Evolutionary conservation across 1,139 yeast species (phyloP), one percentile per base, ranked within the genome.

Genomic region (Sugiyamaella xylanicola): DNA sequence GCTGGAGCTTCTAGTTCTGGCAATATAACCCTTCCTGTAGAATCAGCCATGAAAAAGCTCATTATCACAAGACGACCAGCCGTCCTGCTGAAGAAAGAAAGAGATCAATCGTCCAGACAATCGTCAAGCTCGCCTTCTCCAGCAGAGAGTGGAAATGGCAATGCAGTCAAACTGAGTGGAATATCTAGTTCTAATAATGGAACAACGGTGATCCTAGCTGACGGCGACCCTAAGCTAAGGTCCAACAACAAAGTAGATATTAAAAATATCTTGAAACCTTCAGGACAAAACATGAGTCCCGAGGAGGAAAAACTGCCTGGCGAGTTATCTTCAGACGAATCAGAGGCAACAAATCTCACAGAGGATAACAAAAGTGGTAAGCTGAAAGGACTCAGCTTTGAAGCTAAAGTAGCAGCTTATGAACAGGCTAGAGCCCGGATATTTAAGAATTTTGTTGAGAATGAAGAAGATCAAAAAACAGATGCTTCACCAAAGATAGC

Each of bases 361-460:
- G 48, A 21, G 20, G 48, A 41, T 35, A 32, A 21, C 27, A 36
- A 44, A 7, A 16, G 41, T 27, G 46, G 17, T 19, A 37, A 43
- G 74, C 84, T 71, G 70, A 79, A 74, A 74, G 53, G 61, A 8
- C 54, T 60, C n/a, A 58, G 60, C 3, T 56, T 68, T n/a, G 72
- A 64, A 45, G 63, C 67, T 0, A 62, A 76, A 51, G 78, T 77
- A 55, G 78, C 77, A 9, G 69, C 75, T 20, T 78, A 79, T 61
- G 73, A 72, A 62, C 73, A 72, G 61, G 74, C 78, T 9, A 67
- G 83, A 47, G 80, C 78, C 29, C 69, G 78, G 53, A 79, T 79
- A 9, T 79, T 79, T 64, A 72, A 72, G 21, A 70, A 57, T 19
- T 59, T 59, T 39, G 58, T 29, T 1, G 71, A 70, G 2, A 70